Percentiles rank a stretch among this genome's conserved stretches.
These are phyloP conservation scores for Carex kokanica DNA, from an alignment of 176 grass and related monocot genomes.

Conservation along the genomic window DNA sequence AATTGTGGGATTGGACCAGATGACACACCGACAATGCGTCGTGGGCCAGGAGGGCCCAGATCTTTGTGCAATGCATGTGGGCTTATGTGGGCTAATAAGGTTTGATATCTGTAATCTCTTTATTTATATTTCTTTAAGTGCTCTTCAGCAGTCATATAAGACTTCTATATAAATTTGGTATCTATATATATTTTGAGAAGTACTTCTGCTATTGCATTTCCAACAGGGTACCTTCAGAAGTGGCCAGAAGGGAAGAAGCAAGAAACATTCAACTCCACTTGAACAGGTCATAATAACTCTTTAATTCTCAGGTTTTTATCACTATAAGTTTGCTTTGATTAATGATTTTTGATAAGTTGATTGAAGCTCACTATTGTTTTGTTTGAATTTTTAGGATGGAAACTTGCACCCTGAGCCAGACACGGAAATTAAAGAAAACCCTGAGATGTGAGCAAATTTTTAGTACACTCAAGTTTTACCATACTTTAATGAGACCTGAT, in stretches of 20 bases:
- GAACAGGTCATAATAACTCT: constrained; percentile 42
- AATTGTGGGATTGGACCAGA: constrained; percentile 88
- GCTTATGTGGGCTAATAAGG: constrained; percentile 97
- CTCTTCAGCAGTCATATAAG: not conserved
- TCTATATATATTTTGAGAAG: constrained; percentile 15
- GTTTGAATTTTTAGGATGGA: not conserved
- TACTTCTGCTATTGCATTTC: constrained; percentile 10
- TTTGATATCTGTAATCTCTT: constrained; percentile 1
- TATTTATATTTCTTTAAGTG: not conserved
- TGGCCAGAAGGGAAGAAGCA: constrained; percentile 51
- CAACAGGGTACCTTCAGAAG: constrained; percentile 71
- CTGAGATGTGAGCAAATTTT: not conserved
- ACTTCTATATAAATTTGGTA: not conserved
- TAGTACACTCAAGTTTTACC: too few species aligned
- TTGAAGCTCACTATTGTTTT: not conserved
- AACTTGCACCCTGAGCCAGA: constrained; percentile 4
- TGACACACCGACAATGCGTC: constrained; percentile 83
- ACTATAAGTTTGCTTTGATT: not conserved
- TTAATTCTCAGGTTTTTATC: not conserved
- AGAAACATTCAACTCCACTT: constrained; percentile 36
- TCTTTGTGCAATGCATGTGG: constrained; percentile 93
- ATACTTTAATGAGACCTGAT: not conserved
- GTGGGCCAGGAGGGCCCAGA: constrained; percentile 90
- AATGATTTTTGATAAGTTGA: not conserved
- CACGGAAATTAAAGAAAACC: not conserved